Conservation (phyloP, 2,329 filamentous ascomycete genomes). For the Alternaria postmessia region DNA sequence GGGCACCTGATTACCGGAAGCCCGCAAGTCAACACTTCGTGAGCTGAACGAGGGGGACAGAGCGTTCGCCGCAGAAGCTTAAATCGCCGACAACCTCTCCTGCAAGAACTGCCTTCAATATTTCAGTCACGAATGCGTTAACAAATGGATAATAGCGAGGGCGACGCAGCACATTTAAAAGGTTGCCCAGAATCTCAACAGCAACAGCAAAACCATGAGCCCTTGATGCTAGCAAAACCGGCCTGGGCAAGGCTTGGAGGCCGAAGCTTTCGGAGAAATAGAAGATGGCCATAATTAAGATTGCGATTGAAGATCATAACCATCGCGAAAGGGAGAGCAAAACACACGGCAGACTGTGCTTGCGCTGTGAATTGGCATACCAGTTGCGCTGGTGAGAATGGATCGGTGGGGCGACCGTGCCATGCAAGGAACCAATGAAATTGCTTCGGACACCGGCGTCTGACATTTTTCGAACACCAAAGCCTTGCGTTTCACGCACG, state of each 20-base stretch:
- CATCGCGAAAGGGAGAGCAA: too few species aligned
- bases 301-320: background rate
- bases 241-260: background rate
- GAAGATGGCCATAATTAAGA: background rate
- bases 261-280: background rate
- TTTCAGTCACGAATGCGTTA: background rate
- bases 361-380: too few species aligned
- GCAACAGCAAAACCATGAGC: background rate
- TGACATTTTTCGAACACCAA: background rate
- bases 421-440: background rate
- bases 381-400: too few species aligned
- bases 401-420: too few species aligned
- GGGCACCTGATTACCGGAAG: too few species aligned
- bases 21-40: too few species aligned
- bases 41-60: too few species aligned
- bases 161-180: background rate
- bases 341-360: too few species aligned
- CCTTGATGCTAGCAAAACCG: background rate
- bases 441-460: background rate
- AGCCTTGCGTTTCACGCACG: background rate
- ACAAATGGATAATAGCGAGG: background rate
- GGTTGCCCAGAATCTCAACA: background rate
- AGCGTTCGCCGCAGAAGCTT: too few species aligned
- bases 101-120: background rate
- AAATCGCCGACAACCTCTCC: background rate